Evolutionary conservation across 192 early-diverging fungal species (phyloP).

Genomic region (Linnemannia elongata): DNA sequence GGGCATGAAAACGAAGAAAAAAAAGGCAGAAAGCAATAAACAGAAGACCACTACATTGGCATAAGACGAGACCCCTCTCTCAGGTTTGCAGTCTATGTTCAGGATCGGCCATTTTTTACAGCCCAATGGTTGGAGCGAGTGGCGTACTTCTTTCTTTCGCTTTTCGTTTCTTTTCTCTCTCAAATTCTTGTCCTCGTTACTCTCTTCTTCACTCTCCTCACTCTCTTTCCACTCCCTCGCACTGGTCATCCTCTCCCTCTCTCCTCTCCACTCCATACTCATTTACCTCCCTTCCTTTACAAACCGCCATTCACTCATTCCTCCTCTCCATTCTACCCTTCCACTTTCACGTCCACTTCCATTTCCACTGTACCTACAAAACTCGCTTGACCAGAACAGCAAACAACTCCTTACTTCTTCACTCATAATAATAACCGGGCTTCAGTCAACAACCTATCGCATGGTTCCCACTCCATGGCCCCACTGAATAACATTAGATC

Average conservation of each 20-base stretch:
- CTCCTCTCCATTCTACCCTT: neutral
- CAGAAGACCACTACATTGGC: neutral
- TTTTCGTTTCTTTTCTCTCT: no score
- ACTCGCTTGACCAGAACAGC: neutral
- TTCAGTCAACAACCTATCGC: neutral
- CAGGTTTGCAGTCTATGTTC: neutral
- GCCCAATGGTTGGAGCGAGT: no score
- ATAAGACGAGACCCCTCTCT: neutral
- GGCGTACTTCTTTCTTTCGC: no score
- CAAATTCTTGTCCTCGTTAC: neutral
- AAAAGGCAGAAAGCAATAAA: no score
- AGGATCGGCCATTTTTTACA: neutral
- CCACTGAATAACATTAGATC: neutral
- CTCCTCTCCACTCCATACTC: neutral
- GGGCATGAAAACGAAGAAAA: neutral
- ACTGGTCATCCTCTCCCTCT: neutral
- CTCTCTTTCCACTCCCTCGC: neutral
- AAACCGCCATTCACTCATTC: neutral
- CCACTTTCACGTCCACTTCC: neutral
- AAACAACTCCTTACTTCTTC: neutral
- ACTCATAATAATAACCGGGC: no score
- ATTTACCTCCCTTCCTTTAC: neutral
- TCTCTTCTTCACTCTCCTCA: neutral
- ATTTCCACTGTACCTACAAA: neutral
- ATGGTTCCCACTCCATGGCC: neutral